These are phyloP conservation scores for Globisporangium parvum DNA, from an alignment of 352 stramenopile species.

Conservation along the genomic window DNA sequence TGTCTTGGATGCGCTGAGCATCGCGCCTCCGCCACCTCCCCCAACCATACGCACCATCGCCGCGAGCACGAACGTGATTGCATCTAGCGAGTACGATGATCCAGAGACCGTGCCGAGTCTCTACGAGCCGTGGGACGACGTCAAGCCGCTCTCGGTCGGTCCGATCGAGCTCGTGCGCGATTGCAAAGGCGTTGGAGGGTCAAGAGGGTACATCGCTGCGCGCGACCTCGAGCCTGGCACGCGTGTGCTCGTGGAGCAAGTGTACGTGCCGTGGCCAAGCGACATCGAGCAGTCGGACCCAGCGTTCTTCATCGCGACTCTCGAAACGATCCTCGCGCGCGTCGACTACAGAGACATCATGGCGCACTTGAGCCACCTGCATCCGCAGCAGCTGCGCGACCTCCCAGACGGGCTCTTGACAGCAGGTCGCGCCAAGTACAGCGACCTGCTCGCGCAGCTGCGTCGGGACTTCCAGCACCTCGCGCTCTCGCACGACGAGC, in stretches of 20 bases:
- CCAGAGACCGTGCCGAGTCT: slow-evolving; percentile 23
- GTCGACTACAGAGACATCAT: slow-evolving; percentile 67
- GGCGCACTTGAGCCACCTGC: slow-evolving; percentile 74
- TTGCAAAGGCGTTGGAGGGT: slow-evolving; percentile 59
- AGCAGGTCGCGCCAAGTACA: slow-evolving; percentile 54
- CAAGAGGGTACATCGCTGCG: slow-evolving; percentile 84
- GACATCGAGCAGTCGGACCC: slow-evolving; percentile 75
- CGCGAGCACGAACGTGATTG: not conserved
- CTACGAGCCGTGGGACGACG: slow-evolving; percentile 71
- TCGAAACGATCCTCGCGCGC: slow-evolving; percentile 75
- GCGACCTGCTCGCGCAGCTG: slow-evolving; percentile 44
- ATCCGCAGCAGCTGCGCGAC: slow-evolving; percentile 79
- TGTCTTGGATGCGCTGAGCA: slow-evolving; percentile 15
- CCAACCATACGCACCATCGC: not conserved
- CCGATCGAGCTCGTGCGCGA: slow-evolving; percentile 66
- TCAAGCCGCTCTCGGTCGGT: slow-evolving; percentile 73
- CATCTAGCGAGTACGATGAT: not conserved
- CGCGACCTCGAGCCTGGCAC: slow-evolving; percentile 81
- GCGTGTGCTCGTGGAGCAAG: slow-evolving; percentile 86
- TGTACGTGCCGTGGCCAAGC: slow-evolving; percentile 86
- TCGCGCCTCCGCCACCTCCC: slow-evolving; percentile 7
- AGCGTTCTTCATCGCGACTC: slow-evolving; percentile 85
- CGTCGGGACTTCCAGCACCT: slow-evolving; percentile 39
- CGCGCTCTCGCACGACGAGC: slow-evolving; percentile 49
- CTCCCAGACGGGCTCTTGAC: slow-evolving; percentile 47